These are phyloP conservation scores for Cryptococcus amylolentus DNA, from an alignment of 1,284 basidiomycete genomes.

Conservation along the genomic window DNA sequence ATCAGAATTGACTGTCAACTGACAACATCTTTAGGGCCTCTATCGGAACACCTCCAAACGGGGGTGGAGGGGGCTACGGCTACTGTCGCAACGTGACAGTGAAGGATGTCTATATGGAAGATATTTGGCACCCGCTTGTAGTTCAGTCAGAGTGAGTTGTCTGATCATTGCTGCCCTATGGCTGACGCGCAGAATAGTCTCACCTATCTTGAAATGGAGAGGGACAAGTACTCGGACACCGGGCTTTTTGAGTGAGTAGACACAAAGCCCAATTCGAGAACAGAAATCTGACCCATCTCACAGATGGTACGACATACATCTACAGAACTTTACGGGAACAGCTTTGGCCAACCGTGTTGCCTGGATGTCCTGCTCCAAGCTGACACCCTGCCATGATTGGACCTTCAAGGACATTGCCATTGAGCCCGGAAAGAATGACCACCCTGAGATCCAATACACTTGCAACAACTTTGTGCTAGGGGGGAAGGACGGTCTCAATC, in stretches of 20 bases:
- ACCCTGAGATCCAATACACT: slow-evolving; percentile 26
- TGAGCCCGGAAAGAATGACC: slow-evolving; percentile 23
- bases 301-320: slow-evolving; percentile 29
- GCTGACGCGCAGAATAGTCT: slow-evolving; percentile 9
- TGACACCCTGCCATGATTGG: slow-evolving; percentile 27
- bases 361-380: slow-evolving; percentile 32
- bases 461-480: slow-evolving; percentile 19
- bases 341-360: slow-evolving; percentile 22
- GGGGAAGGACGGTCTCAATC: slow-evolving; percentile 19
- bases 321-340: slow-evolving; percentile 28
- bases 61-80: slow-evolving; percentile 61
- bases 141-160: slow-evolving; percentile 25
- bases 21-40: slow-evolving; percentile 29
- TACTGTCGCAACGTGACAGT: slow-evolving; percentile 56
- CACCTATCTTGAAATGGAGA: slow-evolving; percentile 17
- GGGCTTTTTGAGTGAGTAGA: slow-evolving; percentile 23
- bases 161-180: not conserved
- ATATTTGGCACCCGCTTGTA: slow-evolving; percentile 25
- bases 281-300: not conserved
- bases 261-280: not conserved
- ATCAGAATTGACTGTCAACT: not conserved
- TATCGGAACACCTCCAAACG: slow-evolving; percentile 60
- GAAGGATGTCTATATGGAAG: slow-evolving; percentile 50
- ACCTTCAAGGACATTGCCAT: slow-evolving; percentile 26
- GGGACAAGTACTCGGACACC: slow-evolving; percentile 18